These are phyloP conservation scores for Periconia sp. DNA, from an alignment of 2,329 filamentous ascomycete species.

Conservation along the genomic window DNA sequence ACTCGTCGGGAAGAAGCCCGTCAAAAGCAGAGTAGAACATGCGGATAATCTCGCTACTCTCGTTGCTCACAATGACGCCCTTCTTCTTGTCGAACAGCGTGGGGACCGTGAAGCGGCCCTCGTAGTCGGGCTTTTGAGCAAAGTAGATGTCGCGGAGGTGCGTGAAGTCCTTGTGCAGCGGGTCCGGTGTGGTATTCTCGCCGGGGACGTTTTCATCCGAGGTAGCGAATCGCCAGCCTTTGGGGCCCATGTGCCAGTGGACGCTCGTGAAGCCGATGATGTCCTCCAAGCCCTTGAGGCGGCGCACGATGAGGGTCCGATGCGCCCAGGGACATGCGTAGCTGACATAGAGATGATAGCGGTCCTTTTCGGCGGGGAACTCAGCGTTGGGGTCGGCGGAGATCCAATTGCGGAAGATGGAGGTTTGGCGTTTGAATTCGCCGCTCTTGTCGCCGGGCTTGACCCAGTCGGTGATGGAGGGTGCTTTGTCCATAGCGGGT, in stretches of 20 bases:
- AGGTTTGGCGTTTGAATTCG: slow-evolving; percentile 89
- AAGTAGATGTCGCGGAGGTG: slow-evolving; percentile 82
- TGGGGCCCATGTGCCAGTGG: slow-evolving; percentile 83
- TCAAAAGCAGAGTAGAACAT: slow-evolving; percentile 88
- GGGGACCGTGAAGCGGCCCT: slow-evolving; percentile 83
- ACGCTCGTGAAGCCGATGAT: slow-evolving; percentile 79
- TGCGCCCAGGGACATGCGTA: slow-evolving; percentile 96
- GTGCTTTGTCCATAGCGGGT: slow-evolving; percentile 23
- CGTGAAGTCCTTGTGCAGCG: slow-evolving; percentile 68
- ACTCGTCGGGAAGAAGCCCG: slow-evolving; percentile 48
- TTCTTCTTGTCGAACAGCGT: slow-evolving; percentile 79
- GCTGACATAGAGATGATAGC: slow-evolving; percentile 94
- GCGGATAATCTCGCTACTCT: slow-evolving; percentile 88
- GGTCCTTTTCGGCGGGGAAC: slow-evolving; percentile 82
- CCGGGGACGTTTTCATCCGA: slow-evolving; percentile 61
- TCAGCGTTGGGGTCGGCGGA: slow-evolving; percentile 69
- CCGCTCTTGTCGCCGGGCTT: slow-evolving; percentile 74
- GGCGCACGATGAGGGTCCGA: slow-evolving; percentile 81
- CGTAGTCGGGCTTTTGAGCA: slow-evolving; percentile 68
- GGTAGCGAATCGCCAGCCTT: slow-evolving; percentile 81
- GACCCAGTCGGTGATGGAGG: slow-evolving; percentile 79
- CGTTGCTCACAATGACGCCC: slow-evolving; percentile 82
- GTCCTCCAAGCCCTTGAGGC: slow-evolving; percentile 89
- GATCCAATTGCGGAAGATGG: slow-evolving; percentile 80
- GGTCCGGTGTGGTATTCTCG: slow-evolving; percentile 60